Evolutionary conservation across 2,329 filamentous ascomycete species (phyloP).

Genomic region (Didymella glomerata): DNA sequence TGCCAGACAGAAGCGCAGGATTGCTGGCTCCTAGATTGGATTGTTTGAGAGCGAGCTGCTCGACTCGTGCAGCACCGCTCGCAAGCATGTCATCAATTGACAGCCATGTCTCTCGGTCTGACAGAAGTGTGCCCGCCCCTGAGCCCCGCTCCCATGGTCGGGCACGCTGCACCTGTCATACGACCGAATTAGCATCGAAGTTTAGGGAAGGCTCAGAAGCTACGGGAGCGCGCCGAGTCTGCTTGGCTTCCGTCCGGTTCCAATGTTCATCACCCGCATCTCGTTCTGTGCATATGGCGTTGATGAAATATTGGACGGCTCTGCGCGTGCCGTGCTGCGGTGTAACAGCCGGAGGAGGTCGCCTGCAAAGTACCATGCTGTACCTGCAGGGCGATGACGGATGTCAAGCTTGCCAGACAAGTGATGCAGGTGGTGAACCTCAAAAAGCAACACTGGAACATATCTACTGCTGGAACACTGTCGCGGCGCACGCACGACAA

Average conservation of each 20-base stretch:
- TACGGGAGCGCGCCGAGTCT: constrained; percentile 40
- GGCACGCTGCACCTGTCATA: constrained; percentile 28
- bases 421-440: constrained; percentile 20
- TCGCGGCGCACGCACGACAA: constrained; percentile 8
- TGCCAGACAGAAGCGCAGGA: constrained; percentile 5
- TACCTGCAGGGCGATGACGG: constrained; percentile 22
- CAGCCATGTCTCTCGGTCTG: constrained; percentile 2
- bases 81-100: constrained; percentile 1
- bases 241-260: constrained; percentile 29
- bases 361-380: constrained; percentile 7
- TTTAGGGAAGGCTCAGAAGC: constrained; percentile 29
- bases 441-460: constrained; percentile 18
- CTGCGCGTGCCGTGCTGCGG: constrained; percentile 18
- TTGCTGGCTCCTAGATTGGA: background rate
- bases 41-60: background rate
- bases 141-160: constrained; percentile 25
- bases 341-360: constrained; percentile 18
- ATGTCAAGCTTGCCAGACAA: constrained; percentile 11
- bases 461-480: background rate
- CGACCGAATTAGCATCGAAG: constrained; percentile 28
- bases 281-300: constrained; percentile 20
- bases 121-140: constrained; percentile 24
- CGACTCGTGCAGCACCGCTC: constrained; percentile 5
- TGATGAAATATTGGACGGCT: constrained; percentile 18
- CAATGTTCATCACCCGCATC: constrained; percentile 33